phyloP scores from a whole-genome alignment of 805 yeast genomes.

The Candida hungchunana region DNA sequence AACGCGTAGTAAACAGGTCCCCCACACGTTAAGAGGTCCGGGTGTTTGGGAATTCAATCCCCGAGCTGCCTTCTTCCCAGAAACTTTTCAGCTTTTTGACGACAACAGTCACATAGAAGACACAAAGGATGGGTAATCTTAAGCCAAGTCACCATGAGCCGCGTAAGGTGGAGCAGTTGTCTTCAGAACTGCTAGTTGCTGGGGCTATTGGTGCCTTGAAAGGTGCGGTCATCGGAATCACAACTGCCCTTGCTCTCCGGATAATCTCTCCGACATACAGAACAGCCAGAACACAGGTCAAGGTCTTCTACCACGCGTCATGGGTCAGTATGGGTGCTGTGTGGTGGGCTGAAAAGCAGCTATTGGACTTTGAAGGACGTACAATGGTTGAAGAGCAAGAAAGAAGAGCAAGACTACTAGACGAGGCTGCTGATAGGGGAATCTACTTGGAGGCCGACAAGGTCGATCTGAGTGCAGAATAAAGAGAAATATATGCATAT shows the following conservation, averaged over 20 bases:
- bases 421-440: constrained; percentile 44
- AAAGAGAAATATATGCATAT: no score
- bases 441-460: constrained; percentile 36
- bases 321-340: constrained; percentile 40
- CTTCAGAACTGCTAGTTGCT: constrained; percentile 35
- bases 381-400: constrained; percentile 30
- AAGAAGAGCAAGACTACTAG: constrained; percentile 34
- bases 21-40: no score
- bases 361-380: constrained; percentile 32
- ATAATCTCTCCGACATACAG: constrained; percentile 33
- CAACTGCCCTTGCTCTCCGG: constrained; percentile 31
- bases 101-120: no score
- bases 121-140: constrained; percentile 23
- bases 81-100: no score
- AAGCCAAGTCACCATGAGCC: constrained; percentile 38
- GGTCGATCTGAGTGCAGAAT: no score
- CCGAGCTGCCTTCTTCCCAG: no score
- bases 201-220: constrained; percentile 38
- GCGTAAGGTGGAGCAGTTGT: constrained; percentile 31
- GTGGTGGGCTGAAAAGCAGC: constrained; percentile 39
- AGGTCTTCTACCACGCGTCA: constrained; percentile 37
- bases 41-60: no score
- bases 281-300: constrained; percentile 36
- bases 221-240: constrained; percentile 36
- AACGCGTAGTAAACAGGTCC: no score